Conservation (phyloP, 495 filamentous ascomycete genomes). For the Astrocystis sublimbata region DNA sequence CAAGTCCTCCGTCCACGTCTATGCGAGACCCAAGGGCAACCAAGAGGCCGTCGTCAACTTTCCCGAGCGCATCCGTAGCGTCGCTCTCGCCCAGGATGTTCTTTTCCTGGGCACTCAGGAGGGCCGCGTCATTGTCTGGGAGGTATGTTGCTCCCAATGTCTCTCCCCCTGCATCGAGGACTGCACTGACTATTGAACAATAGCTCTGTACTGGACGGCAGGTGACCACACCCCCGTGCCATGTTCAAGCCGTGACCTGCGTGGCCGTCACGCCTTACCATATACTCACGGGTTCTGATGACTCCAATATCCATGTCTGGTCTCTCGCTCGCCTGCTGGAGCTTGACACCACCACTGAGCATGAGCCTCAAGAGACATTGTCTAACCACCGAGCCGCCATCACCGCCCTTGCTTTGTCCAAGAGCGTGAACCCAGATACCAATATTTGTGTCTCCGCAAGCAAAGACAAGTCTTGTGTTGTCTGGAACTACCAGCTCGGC, state of each 20-base stretch:
- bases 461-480: slow-evolving; percentile 76
- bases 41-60: slow-evolving; percentile 87
- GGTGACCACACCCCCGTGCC: slow-evolving; percentile 81
- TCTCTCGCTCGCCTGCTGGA: slow-evolving; percentile 70
- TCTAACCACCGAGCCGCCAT: slow-evolving; percentile 80
- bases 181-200: slow-evolving; percentile 4
- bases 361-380: slow-evolving; percentile 65
- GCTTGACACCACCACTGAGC: slow-evolving; percentile 52
- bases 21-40: slow-evolving; percentile 76
- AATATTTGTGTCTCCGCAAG: slow-evolving; percentile 78
- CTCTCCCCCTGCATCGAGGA: neutral
- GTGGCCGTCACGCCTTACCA: slow-evolving; percentile 74
- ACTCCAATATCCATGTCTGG: slow-evolving; percentile 91
- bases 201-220: slow-evolving; percentile 84
- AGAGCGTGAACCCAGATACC: slow-evolving; percentile 60
- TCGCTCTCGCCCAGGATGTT: slow-evolving; percentile 64
- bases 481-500: slow-evolving; percentile 87
- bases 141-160: slow-evolving; percentile 56
- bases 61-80: slow-evolving; percentile 76
- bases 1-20: slow-evolving; percentile 91
- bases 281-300: slow-evolving; percentile 82
- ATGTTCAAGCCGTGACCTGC: slow-evolving; percentile 81
- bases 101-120: slow-evolving; percentile 83
- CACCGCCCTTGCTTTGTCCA: slow-evolving; percentile 66
- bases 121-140: slow-evolving; percentile 87